Evolutionary conservation across 129 eudicot genomes (phyloP).

Genomic region (carrot (Daucus carota)): DH1_v3.0 NC_030381.2:1831001-1831500

Average conservation of each 20-base stretch:
- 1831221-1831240: not conserved
- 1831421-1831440: too few species aligned
- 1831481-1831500: too few species aligned
- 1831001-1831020: slow-evolving; percentile 93
- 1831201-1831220: not conserved
- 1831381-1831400: too few species aligned
- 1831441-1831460: too few species aligned
- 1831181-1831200: not conserved
- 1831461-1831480: too few species aligned
- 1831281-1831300: too few species aligned
- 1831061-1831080: slow-evolving; percentile 98
- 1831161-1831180: not conserved
- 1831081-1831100: slow-evolving; percentile 94
- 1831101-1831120: slow-evolving; percentile 45
- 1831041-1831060: slow-evolving; percentile 79
- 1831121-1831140: slow-evolving; percentile 59
- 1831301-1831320: too few species aligned
- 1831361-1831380: too few species aligned
- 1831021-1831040: slow-evolving; percentile 79
- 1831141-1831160: not conserved
- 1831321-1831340: too few species aligned
- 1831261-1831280: too few species aligned
- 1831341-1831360: too few species aligned
- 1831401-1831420: too few species aligned
- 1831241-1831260: not conserved